A percentile compares a stretch with the other conserved stretches of the same genome.
These are phyloP conservation scores for Hibiscus tridactylites DNA, from an alignment of 345 rosid species.

Conservation along the genomic window DNA sequence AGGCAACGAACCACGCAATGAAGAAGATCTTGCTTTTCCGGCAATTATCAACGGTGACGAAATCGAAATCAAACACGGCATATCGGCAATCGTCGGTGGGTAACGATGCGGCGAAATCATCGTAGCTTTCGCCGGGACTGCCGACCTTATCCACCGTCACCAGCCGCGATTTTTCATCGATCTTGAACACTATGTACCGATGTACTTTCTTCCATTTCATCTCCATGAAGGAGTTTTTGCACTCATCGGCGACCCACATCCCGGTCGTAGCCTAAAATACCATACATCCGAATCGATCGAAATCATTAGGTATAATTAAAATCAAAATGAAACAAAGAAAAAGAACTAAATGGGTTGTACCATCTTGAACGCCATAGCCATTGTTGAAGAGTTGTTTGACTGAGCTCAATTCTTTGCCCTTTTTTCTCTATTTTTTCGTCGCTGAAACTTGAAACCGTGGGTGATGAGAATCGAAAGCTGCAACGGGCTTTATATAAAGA, in stretches of 20 bases:
- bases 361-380: background rate
- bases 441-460: background rate
- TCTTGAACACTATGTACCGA: background rate
- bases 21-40: background rate
- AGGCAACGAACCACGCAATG: slow-evolving; percentile 12
- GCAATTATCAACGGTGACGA: background rate
- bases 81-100: background rate
- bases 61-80: background rate
- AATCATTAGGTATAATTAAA: too few species aligned
- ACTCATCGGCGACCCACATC: background rate
- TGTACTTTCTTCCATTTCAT: background rate
- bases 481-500: too few species aligned
- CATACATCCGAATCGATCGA: too few species aligned
- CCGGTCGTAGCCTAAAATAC: background rate
- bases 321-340: too few species aligned
- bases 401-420: background rate
- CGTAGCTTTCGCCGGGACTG: background rate
- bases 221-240: background rate
- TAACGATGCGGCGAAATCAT: background rate
- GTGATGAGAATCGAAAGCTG: background rate
- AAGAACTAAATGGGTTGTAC: background rate
- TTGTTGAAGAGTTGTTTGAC: background rate
- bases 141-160: background rate
- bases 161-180: background rate
- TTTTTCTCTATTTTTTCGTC: background rate